These are phyloP conservation scores for Cordyceps fumosorosea DNA, from an alignment of 2,329 filamentous ascomycete genomes.

Conservation along the genomic window DNA sequence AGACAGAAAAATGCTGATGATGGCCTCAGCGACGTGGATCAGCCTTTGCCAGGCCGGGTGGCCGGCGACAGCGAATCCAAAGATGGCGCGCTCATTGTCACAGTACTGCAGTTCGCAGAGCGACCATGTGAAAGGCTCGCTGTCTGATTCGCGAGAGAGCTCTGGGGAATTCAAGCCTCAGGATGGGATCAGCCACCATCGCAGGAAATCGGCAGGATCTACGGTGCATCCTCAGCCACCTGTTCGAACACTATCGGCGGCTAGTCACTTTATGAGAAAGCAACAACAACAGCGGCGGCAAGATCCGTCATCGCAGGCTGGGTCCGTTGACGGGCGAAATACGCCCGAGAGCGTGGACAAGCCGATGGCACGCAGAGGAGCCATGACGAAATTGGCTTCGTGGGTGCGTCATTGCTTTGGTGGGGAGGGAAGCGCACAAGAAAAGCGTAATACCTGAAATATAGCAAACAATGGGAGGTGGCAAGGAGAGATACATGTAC, in stretches of 20 bases:
- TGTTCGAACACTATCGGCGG: constrained; percentile 20
- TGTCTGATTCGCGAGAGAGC: constrained; percentile 9
- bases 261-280: constrained; percentile 22
- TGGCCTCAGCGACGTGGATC: constrained; percentile 33
- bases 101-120: constrained; percentile 20
- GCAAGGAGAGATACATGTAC: constrained; percentile 2
- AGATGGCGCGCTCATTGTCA: constrained; percentile 20
- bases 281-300: constrained; percentile 14
- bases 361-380: neutral
- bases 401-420: constrained; percentile 15
- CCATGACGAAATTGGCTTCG: constrained; percentile 13
- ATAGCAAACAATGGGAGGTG: neutral
- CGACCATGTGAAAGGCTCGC: constrained; percentile 7
- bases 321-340: neutral
- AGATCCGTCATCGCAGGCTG: neutral
- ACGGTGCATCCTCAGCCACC: constrained; percentile 12
- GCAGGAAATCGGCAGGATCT: constrained; percentile 6
- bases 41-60: constrained; percentile 30
- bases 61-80: constrained; percentile 26
- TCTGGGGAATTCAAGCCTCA: constrained; percentile 4
- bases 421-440: neutral
- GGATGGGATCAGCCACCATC: neutral
- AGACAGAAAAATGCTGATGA: constrained; percentile 31
- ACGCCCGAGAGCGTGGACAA: constrained; percentile 10
- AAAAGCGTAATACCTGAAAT: constrained; percentile 1